These are phyloP conservation scores for Pythium sukuiense DNA, from an alignment of 352 stramenopile genomes.

Conservation along the genomic window DNA sequence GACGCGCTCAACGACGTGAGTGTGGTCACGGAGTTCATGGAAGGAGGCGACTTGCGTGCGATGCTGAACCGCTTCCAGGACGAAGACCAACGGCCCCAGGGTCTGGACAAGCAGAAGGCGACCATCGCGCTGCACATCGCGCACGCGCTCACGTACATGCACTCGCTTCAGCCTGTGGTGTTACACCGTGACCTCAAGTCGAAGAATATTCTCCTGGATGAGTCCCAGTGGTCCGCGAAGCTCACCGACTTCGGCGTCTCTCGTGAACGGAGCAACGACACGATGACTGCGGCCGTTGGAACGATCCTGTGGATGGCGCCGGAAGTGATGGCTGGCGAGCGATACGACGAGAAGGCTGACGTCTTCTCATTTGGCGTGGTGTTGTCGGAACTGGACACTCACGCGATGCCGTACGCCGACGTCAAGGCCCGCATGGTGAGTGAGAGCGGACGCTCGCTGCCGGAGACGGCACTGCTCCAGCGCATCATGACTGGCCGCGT, in stretches of 20 bases:
- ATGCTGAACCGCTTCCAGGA: conserved; percentile 19
- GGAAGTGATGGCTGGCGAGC: conserved; percentile 27
- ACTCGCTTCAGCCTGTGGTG: conserved; percentile 29
- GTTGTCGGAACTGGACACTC: conserved; percentile 25
- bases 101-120: conserved; percentile 26
- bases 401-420: conserved; percentile 20
- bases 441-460: conserved; percentile 10
- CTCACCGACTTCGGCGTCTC: conserved; percentile 44
- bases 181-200: conserved; percentile 31
- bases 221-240: conserved; percentile 30
- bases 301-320: conserved; percentile 29
- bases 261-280: conserved; percentile 26
- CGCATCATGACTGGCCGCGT: conserved; percentile 18
- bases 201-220: conserved; percentile 30
- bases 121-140: conserved; percentile 30
- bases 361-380: conserved; percentile 28
- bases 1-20: conserved; percentile 27
- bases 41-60: conserved; percentile 31
- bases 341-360: conserved; percentile 28
- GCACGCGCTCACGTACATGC: conserved; percentile 33
- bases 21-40: conserved; percentile 36
- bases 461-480: conserved; percentile 18
- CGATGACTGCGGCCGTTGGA: conserved; percentile 28
- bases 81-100: conserved; percentile 9
- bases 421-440: conserved; percentile 12